A percentile compares a stretch with the other conserved stretches of the same genome.
Evolutionary conservation across 768 basidiomycete genomes (phyloP).

Genomic region (Agrocybe praecox): DNA sequence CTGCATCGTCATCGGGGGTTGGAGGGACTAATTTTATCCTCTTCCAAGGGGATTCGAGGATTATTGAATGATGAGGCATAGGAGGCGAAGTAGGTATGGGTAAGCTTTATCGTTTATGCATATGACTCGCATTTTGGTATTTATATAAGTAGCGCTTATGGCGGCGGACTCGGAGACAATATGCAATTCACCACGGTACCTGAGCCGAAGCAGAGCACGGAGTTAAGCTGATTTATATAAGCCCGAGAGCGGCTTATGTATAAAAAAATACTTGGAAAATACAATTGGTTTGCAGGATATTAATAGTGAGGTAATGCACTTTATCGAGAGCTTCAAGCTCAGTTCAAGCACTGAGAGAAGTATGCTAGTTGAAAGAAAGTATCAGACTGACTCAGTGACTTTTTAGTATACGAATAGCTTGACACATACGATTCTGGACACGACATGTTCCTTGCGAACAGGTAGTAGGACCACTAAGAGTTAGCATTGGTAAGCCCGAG

Average conservation of each 20-base stretch:
- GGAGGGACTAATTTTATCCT: conserved; percentile 38
- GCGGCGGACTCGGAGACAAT: no score
- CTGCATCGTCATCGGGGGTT: conserved; percentile 33
- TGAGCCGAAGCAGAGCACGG: background rate
- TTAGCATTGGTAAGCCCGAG: background rate
- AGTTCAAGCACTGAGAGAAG: conserved; percentile 22
- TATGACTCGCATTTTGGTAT: no score
- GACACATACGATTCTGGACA: conserved; percentile 14
- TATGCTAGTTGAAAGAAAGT: conserved; percentile 11
- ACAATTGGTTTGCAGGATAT: no score
- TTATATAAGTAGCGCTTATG: no score
- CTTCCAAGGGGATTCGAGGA: conserved; percentile 33
- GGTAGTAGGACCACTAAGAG: conserved; percentile 14
- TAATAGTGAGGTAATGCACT: background rate
- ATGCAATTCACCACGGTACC: no score
- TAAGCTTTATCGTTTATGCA: background rate
- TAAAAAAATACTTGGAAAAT: no score
- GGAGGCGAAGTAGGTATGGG: background rate
- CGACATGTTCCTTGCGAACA: conserved; percentile 21
- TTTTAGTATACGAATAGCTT: background rate
- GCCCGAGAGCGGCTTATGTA: no score
- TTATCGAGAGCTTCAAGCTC: background rate
- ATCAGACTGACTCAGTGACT: background rate
- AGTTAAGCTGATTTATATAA: no score
- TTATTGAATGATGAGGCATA: conserved; percentile 31